Evolutionary conservation across 345 rosid species (phyloP), one percentile per base, ranked within the genome.

Genomic region (Linum lewisii): DNA sequence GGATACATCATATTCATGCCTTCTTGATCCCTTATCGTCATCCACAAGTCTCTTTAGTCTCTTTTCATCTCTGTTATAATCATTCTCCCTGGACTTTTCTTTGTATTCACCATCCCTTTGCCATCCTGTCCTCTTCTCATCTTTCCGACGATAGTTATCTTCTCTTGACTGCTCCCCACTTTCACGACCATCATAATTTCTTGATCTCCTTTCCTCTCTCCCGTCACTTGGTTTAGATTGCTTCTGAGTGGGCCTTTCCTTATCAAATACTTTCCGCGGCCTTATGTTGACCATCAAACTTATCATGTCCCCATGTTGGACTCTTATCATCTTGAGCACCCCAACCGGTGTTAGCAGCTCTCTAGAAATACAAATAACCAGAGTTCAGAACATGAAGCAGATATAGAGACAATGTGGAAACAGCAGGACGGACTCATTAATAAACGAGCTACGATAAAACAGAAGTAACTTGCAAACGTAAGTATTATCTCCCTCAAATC

Each of bases 331-430:
- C 96, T 67, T 82, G 72, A 71, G 76, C 77, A 74, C 94, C 96
- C 86, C 97, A 81, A 24, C 89, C 91, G 0, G 87, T 87, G 72
- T 84, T 84, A 62, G 89, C 95, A 66, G 91, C 95, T 82, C 88
- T 84, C 95, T 82, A 76, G 59, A 63, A 14, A 65, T 52, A 56
- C 47, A 65, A 66, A 49, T 54, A 50, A 61, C 15, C 29, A 38
- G 6, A 26, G 3, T 26, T 26, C 32, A 26, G 32, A 26, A 26
- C 32, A 38, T 1, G 9, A 20, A 52, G 24, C 3, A 4, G 6
- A 4, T 10, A 52, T 9, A 11, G 32, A 0, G 7, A 51, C n/a
- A 13, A 18, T 51, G 5, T 51, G 21, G n/a, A 8, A 18, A 5
- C 22, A 51, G 4, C 54, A 52, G 14, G 14, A 61, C 37, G 56